Evolutionary conservation across 139 green algal genomes (phyloP).

Genomic region (Bryopsis sp.): DNA sequence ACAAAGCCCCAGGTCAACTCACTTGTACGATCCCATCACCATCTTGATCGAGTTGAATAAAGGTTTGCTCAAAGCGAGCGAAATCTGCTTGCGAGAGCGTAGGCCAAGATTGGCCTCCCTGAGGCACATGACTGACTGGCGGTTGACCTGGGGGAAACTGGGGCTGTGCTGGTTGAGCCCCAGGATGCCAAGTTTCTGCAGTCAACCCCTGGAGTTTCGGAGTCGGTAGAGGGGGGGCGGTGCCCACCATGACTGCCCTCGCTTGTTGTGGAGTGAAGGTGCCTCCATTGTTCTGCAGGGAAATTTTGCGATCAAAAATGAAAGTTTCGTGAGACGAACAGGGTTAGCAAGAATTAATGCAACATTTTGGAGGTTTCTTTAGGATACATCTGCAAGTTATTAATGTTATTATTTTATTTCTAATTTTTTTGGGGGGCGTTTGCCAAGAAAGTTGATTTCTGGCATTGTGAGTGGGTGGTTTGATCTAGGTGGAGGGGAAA

Average conservation of each 20-base stretch:
- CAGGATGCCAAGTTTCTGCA: slow-evolving; percentile 11
- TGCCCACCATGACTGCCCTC: slow-evolving; percentile 39
- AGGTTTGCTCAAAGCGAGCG: background rate
- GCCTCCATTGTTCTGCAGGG: slow-evolving; percentile 40
- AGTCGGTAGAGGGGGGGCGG: slow-evolving; percentile 41
- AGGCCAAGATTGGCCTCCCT: background rate
- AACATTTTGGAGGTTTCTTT: too few species aligned
- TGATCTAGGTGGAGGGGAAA: too few species aligned
- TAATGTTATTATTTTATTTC: too few species aligned
- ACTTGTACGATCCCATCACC: slow-evolving; percentile 6
- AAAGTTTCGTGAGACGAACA: too few species aligned
- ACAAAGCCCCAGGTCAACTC: too few species aligned
- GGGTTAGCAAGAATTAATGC: too few species aligned
- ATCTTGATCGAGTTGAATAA: slow-evolving; percentile 9
- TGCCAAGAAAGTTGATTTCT: too few species aligned
- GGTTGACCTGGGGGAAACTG: background rate
- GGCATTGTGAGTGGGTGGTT: too few species aligned
- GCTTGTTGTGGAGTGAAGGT: slow-evolving; percentile 38
- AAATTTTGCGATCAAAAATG: too few species aligned
- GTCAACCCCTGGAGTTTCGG: slow-evolving; percentile 43
- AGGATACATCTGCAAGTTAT: too few species aligned
- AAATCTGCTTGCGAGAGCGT: background rate
- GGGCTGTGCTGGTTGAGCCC: background rate
- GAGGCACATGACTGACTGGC: background rate
- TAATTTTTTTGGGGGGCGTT: too few species aligned